Evolutionary conservation across 805 yeast species (phyloP).

Genomic region (Zygosaccharomyces lentus): DNA sequence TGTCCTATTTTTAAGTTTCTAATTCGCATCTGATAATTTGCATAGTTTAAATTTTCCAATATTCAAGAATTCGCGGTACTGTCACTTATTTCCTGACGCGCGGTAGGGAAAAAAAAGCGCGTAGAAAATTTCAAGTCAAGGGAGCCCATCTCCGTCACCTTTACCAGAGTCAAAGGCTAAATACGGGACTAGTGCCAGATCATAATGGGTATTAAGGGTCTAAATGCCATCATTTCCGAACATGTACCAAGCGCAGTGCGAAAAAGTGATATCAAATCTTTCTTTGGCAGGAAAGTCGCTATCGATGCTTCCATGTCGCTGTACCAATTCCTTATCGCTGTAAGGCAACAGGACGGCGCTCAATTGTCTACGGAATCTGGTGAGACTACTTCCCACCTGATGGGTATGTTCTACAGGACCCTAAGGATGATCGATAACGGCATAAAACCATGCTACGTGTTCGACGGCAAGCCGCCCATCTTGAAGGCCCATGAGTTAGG

Average conservation of each 20-base stretch:
- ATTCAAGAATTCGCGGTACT: too few relatives aligned
- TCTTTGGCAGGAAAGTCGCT: constrained; percentile 95
- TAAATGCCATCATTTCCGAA: constrained; percentile 81
- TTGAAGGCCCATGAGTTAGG: constrained; percentile 89
- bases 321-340: constrained; percentile 93
- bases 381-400: constrained; percentile 87
- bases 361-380: constrained; percentile 85
- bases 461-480: constrained; percentile 97
- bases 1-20: too few relatives aligned
- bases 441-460: constrained; percentile 93
- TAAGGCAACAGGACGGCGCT: constrained; percentile 94
- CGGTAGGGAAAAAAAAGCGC: not conserved
- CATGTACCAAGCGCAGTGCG: constrained; percentile 82
- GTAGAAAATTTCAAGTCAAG: not conserved
- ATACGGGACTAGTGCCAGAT: not conserved
- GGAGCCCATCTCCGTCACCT: not conserved
- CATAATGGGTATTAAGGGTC: constrained; percentile 62
- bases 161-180: not conserved
- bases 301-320: constrained; percentile 94
- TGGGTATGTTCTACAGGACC: constrained; percentile 96
- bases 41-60: too few relatives aligned
- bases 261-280: constrained; percentile 73
- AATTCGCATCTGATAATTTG: too few relatives aligned
- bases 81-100: not conserved
- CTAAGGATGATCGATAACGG: constrained; percentile 85